Evolutionary conservation across 1,284 basidiomycete species (phyloP).

Genomic region (Ustilago lituana): DNA sequence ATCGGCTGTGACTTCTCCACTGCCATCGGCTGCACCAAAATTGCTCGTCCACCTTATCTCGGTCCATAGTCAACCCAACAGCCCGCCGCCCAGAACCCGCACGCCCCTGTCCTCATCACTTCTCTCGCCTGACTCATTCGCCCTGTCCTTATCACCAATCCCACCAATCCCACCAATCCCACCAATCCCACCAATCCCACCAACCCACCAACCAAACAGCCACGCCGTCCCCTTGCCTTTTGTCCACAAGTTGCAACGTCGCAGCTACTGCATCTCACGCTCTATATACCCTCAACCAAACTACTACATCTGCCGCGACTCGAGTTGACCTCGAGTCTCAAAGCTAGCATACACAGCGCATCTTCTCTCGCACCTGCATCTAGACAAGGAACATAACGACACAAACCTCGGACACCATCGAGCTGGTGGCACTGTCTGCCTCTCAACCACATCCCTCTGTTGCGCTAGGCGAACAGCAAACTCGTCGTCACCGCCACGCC

Average conservation of each 20-base stretch:
- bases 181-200: background rate
- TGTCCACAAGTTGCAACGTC: no score
- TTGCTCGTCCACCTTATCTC: constrained; percentile 25
- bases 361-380: background rate
- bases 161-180: background rate
- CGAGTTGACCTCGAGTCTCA: background rate
- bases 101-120: background rate
- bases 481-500: constrained; percentile 10
- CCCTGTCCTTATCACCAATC: constrained; percentile 2
- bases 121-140: background rate
- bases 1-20: constrained; percentile 37
- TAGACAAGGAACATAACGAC: constrained; percentile 11
- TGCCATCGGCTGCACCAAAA: no score
- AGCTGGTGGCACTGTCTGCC: constrained; percentile 37
- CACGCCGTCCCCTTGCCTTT: no score
- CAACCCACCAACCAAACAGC: no score
- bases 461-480: constrained; percentile 16
- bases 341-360: constrained; percentile 1
- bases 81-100: constrained; percentile 1
- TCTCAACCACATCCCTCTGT: constrained; percentile 27
- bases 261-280: background rate
- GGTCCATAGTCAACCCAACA: constrained; percentile 28
- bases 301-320: constrained; percentile 2
- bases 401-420: constrained; percentile 11
- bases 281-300: background rate